Evolutionary conservation across 768 basidiomycete species (phyloP).

Genomic region (Lactifluus echinatus): DNA sequence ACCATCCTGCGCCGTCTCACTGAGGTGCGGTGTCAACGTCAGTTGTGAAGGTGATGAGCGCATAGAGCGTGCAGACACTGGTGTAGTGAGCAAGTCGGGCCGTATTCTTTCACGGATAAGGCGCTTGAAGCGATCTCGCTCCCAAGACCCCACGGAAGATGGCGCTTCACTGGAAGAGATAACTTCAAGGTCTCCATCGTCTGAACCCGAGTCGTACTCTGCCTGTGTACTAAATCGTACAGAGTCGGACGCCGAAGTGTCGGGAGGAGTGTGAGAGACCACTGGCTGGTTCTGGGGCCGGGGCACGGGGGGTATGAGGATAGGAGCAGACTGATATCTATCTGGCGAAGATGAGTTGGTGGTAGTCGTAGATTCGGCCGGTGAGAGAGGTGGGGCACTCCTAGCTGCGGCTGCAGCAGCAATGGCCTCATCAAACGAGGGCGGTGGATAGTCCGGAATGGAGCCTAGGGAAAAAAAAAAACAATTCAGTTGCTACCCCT

Average conservation of each 20-base stretch:
- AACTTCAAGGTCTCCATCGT: constrained; percentile 18
- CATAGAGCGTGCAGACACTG: constrained; percentile 1
- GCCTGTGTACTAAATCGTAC: constrained; percentile 21
- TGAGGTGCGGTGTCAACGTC: constrained; percentile 8
- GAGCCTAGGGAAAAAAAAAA: constrained; percentile 16
- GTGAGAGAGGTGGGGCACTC: constrained; percentile 10
- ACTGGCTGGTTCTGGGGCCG: constrained; percentile 12
- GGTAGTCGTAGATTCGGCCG: constrained; percentile 4
- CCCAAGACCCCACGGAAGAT: constrained; percentile 7
- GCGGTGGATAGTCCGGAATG: constrained; percentile 61
- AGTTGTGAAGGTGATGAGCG: constrained; percentile 16
- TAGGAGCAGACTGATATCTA: constrained; percentile 11
- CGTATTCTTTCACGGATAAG: background rate
- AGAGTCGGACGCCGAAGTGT: constrained; percentile 3
- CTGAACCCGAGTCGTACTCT: constrained; percentile 19
- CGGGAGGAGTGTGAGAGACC: background rate
- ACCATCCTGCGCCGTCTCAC: background rate
- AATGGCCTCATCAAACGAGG: constrained; percentile 64
- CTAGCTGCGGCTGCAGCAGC: constrained; percentile 21
- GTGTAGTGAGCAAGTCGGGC: background rate
- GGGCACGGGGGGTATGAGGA: constrained; percentile 18
- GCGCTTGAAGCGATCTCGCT: constrained; percentile 6
- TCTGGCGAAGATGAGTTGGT: constrained; percentile 12
- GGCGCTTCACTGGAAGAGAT: constrained; percentile 17
- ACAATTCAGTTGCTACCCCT: background rate